These are phyloP conservation scores for Pyrus betulifolia DNA, from an alignment of 306 rosid genomes.

Conservation along the genomic window DNA sequence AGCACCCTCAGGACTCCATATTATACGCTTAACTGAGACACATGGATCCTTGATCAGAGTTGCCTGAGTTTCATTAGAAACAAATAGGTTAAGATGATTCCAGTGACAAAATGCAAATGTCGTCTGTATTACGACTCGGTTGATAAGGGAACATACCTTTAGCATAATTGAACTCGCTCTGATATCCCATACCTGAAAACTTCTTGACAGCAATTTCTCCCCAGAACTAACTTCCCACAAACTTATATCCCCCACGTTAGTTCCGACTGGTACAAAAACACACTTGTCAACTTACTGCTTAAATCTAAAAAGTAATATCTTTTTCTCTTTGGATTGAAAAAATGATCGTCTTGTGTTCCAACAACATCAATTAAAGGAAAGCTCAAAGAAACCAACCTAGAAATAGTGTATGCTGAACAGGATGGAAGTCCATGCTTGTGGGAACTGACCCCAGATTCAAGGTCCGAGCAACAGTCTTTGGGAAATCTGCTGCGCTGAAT, in stretches of 20 bases:
- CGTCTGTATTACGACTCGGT: background rate
- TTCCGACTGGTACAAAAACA: constrained; percentile 52
- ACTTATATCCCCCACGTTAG: constrained; percentile 70
- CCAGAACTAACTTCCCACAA: constrained; percentile 90
- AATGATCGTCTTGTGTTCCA: background rate
- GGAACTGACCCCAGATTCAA: constrained; percentile 70
- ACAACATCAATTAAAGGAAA: background rate
- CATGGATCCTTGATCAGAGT: constrained; percentile 76
- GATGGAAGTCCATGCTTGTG: constrained; percentile 94
- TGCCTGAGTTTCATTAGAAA: constrained; percentile 43
- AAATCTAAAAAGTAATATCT: background rate
- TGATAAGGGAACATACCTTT: constrained; percentile 37
- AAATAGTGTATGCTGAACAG: constrained; percentile 73
- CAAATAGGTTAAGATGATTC: background rate
- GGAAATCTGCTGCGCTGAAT: constrained; percentile 53
- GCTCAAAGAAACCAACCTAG: constrained; percentile 44
- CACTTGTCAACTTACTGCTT: background rate
- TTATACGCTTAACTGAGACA: constrained; percentile 75
- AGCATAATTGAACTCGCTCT: constrained; percentile 61
- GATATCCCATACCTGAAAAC: constrained; percentile 76
- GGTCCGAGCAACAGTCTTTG: constrained; percentile 54
- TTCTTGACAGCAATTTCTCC: constrained; percentile 59
- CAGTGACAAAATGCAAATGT: background rate
- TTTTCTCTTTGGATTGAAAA: background rate
- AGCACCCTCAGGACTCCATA: constrained; percentile 88